Base-by-base conservation (phyloP, 192 early-diverging fungal species). In the Globomyces pollinis-pini region DNA sequence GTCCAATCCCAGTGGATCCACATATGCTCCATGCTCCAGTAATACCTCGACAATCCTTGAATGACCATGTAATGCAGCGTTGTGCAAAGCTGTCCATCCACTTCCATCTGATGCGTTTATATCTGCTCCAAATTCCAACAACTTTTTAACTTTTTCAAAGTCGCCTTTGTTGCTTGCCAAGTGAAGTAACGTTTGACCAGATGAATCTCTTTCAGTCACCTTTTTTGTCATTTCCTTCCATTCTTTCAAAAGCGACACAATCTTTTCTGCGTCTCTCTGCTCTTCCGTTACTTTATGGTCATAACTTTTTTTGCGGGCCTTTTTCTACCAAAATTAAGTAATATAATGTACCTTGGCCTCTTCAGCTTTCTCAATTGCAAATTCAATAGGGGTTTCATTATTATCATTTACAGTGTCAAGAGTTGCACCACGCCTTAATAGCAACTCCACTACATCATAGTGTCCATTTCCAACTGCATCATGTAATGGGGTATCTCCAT, bases 401-500 rank as follows among this genome's bases (percentile, higher is more conserved):
- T 72, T 44, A 24, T 68, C 65, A 57, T 83, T 84, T 8, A n/a
- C 29, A 1, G 61, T 62, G 16, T 63, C 30, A 13, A 78, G 30
- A 1, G 30, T 49, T 16, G 81, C 74, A 29, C 81, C 81, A 58
- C 80, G 67, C 8, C 35, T 50, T 35, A 84, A 62, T 20, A 84
- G 55, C 6, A 68, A 38, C 43, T 71, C 65, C 6, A 83, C 74
- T 6, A 80, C 79, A 5, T 70, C 68, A 16, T 63, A 49, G 47
- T 84, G 74, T 9, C 59, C 66, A 18, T 67, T 62, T 15, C 44
- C 63, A 28, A 66, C 70, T 2, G 81, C 81, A 63, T 84, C 79
- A 57, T 83, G 80, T n/a, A 84, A 60, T 6, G 79, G 75, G 23
- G 79, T 82, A 44, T 83, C 75, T n/a, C 61, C 61, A 16, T 80